Percentiles rank a stretch among this genome's conserved stretches.
These are phyloP conservation scores for Phialophora chinensis DNA, from an alignment of 2,329 filamentous ascomycete species.

Conservation along the genomic window DNA sequence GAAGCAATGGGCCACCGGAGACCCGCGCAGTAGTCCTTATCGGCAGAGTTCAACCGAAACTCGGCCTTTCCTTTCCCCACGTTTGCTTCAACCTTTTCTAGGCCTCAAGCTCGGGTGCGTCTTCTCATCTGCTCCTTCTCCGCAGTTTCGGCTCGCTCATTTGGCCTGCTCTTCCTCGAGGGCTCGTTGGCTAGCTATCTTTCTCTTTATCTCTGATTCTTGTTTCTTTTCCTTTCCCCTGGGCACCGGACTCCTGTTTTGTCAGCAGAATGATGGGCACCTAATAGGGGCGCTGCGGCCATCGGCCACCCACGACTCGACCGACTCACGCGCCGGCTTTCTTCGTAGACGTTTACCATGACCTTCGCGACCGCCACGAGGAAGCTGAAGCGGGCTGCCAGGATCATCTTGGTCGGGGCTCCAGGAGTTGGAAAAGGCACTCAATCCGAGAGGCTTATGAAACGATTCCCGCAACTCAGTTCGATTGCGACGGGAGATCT, in stretches of 20 bases:
- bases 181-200: background rate
- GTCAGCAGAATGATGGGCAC: constrained; percentile 22
- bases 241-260: constrained; percentile 1
- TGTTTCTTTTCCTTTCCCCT: background rate
- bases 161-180: background rate
- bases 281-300: constrained; percentile 20
- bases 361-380: constrained; percentile 44
- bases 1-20: background rate
- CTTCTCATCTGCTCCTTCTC: constrained; percentile 3
- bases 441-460: constrained; percentile 85
- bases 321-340: constrained; percentile 7
- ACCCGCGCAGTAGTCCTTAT: constrained; percentile 3
- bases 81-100: constrained; percentile 12
- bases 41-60: constrained; percentile 4
- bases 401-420: constrained; percentile 91
- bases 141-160: constrained; percentile 5
- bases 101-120: constrained; percentile 7
- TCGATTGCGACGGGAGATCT: constrained; percentile 94
- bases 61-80: constrained; percentile 7
- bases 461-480: constrained; percentile 84
- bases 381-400: constrained; percentile 77
- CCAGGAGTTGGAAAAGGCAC: constrained; percentile 98
- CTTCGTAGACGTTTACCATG: constrained; percentile 23
- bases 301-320: background rate
- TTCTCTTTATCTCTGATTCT: background rate